Base-by-base conservation (phyloP, 176 grass and related monocot genomes). In the Poa pratensis region DNA sequence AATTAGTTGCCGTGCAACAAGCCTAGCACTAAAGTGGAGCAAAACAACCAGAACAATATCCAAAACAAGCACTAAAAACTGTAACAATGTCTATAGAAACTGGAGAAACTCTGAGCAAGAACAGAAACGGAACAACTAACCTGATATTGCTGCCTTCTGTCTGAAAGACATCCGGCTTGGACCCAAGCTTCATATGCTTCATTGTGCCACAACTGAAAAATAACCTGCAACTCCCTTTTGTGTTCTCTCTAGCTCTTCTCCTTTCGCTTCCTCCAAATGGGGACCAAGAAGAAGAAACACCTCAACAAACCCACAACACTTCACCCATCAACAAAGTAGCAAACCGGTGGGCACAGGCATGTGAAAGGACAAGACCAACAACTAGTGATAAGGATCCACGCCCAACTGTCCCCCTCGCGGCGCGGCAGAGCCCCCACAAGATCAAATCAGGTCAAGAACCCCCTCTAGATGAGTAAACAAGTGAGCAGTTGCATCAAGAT, bases 111-210 rank as follows among this genome's bases (percentile, higher is more conserved):
- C 24, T 60, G 70, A 53, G 37, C 8, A 76, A 54, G 45, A 43
- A 74, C 7, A 62, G 86, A 77, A 64, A 57, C 48, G 45, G 75
- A 89, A 54, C n/a, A 43, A 87, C 82, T 75, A 76, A 99, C 97
- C 94, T 99, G 82, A 87, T 88, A 77, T 81, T 85, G 61, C 77
- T 88, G 22, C 88, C 97, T 51, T 99, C 94, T 60, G 90, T 83
- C 87, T 96, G 94, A 73, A 99, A 96, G 78, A 83, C 85, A 86
- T 99, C 97, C 5, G 94, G 90, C 86, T 96, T 99, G 1, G 97
- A 99, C 71, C 97, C 97, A 88, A 99, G 94, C 73, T 99, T 99
- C 97, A 99, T 99, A 52, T 99, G 93, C 92, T 99, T 99, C 97
- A 99, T 99, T 18, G 73, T 92, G 71, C 22, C 82, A 46, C 53